Base-by-base conservation (phyloP, 805 yeast genomes). In the Pichia ethanolica region DNA sequence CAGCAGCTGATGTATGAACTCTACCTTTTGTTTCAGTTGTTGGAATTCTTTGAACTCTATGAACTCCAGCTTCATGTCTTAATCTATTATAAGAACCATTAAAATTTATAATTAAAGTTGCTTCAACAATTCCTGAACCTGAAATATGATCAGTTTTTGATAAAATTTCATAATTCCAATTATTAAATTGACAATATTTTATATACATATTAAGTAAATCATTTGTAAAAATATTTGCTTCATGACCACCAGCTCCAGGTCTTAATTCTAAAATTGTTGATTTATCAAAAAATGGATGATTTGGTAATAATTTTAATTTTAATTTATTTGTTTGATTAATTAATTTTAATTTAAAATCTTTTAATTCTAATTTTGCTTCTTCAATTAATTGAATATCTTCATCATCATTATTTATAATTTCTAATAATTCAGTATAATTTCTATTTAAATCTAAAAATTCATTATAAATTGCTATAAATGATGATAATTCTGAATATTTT, bases 201-300 rank as follows among this genome's bases (percentile, higher is more conserved):
- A 75, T 68, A 65, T 93, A 93, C 98, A 93, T 89, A 50, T 76
- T 74, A 52, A 89, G 66, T 49, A 93, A 68, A 61, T 93, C 93
- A 38, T 76, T 77, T 0, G 98, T 79, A 65, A 93, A 93, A 12
- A 93, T 76, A 62, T 83, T 82, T 0, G 99, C 97, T 62, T 93
- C 99, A 6, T 82, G 78, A 3, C 99, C 99, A 13, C 99, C 99
- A 2, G 91, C 89, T 7, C 99, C 99, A 0, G 98, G 97, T 50
- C 97, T 74, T 12, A 93, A 67, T 64, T 93, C 99, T 20, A 93
- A 55, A 3, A 93, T 70, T 43, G 96, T 83, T 0, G 93, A 81
- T 53, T 78, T 80, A 42, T 86, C 93, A 4, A 83, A 77, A 63
- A 85, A 86, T 42, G 81, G 82, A 55, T 85, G 83, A 3, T 86